Percentiles rank a stretch among this genome's conserved stretches.
Conservation (phyloP, 768 basidiomycete species). For the Kwoniella shandongensis region DNA sequence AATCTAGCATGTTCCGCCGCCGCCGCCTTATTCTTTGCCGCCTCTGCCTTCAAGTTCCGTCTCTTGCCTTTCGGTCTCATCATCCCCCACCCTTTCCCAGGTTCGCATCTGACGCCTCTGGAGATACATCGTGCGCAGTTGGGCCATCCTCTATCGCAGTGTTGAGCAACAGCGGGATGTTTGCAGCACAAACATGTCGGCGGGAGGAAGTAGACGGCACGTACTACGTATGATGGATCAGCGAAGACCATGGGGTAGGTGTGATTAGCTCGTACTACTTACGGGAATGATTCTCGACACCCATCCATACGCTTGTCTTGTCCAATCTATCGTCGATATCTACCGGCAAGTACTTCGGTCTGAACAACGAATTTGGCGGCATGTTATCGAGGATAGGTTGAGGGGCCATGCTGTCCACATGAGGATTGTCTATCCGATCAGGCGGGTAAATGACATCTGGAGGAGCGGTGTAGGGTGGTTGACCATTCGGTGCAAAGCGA, state of each 20-base stretch:
- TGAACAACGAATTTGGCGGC: slow-evolving; percentile 29
- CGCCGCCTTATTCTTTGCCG: slow-evolving; percentile 5
- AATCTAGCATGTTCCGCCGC: background rate
- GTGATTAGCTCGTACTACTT: background rate
- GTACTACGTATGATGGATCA: slow-evolving; percentile 24
- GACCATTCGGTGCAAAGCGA: slow-evolving; percentile 7
- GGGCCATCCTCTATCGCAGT: slow-evolving; percentile 37
- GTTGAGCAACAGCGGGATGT: slow-evolving; percentile 21
- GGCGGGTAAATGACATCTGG: slow-evolving; percentile 33
- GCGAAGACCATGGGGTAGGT: background rate
- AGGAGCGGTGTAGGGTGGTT: slow-evolving; percentile 40
- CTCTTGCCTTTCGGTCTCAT: slow-evolving; percentile 28
- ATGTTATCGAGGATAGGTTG: slow-evolving; percentile 36
- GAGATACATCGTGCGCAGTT: slow-evolving; percentile 30
- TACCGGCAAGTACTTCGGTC: slow-evolving; percentile 31
- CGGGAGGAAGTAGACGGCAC: slow-evolving; percentile 37
- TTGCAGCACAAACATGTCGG: slow-evolving; percentile 34
- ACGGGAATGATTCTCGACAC: slow-evolving; percentile 31
- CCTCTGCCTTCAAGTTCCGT: slow-evolving; percentile 25
- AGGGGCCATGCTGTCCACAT: slow-evolving; percentile 10
- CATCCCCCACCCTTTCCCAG: slow-evolving; percentile 18
- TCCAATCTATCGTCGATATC: slow-evolving; percentile 39
- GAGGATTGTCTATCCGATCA: slow-evolving; percentile 25
- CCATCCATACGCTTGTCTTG: slow-evolving; percentile 36
- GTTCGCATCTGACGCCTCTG: slow-evolving; percentile 16